Percentiles rank a stretch among this genome's conserved stretches.
Evolutionary conservation across 2,329 filamentous ascomycete species (phyloP).

Genomic region (Sordariomycetes sp.): DNA sequence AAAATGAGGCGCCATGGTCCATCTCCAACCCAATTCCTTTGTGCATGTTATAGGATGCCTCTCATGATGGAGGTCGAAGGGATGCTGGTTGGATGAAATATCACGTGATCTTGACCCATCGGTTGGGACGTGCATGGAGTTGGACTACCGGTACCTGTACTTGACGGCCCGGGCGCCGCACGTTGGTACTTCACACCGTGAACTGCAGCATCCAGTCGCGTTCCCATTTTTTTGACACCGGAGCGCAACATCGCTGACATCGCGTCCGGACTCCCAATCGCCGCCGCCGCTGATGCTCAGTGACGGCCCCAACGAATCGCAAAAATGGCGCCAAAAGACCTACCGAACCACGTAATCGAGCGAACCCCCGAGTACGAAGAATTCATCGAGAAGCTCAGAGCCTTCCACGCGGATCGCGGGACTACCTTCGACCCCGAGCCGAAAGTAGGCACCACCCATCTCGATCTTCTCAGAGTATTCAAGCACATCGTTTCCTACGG

Average conservation of each 20-base stretch:
- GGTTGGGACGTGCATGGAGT: not conserved
- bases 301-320: not conserved
- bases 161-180: not conserved
- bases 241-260: not conserved
- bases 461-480: slow-evolving; percentile 72
- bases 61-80: too few relatives aligned
- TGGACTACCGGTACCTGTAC: not conserved
- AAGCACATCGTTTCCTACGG: slow-evolving; percentile 65
- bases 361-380: slow-evolving; percentile 62
- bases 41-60: too few relatives aligned
- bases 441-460: slow-evolving; percentile 64
- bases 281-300: slow-evolving; percentile 2
- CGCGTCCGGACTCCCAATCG: not conserved
- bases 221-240: not conserved
- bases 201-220: not conserved
- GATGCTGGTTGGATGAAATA: not conserved
- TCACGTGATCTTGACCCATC: not conserved
- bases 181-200: not conserved
- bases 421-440: slow-evolving; percentile 72
- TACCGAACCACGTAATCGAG: slow-evolving; percentile 36
- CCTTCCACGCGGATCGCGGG: slow-evolving; percentile 69
- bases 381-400: slow-evolving; percentile 63
- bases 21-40: too few relatives aligned
- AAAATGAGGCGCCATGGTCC: too few relatives aligned
- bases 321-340: slow-evolving; percentile 24